These are phyloP conservation scores for Helichrysum umbraculigerum DNA, from an alignment of 129 eudicot genomes.

Conservation along the genomic window DNA sequence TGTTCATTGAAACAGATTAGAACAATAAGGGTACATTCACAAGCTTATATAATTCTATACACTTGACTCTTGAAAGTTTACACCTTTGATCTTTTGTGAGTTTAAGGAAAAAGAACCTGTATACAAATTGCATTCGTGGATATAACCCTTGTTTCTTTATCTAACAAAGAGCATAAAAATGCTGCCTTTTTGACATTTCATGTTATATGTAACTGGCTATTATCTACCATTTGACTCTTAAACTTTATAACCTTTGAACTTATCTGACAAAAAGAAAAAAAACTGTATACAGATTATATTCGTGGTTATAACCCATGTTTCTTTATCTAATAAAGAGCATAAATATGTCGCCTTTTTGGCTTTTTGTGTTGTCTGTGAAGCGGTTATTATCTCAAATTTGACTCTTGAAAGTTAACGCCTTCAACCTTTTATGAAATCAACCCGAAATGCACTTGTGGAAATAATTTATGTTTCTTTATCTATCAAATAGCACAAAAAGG, in stretches of 20 bases:
- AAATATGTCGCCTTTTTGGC: constrained; percentile 4
- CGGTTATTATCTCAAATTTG: neutral
- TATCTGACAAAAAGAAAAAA: constrained; percentile 3
- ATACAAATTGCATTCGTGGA: neutral
- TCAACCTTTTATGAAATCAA: constrained; percentile 7
- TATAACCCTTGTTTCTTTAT: constrained; percentile 7
- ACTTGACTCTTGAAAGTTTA: neutral
- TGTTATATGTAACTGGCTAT: constrained; percentile 10
- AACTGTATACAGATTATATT: neutral
- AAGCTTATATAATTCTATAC: neutral
- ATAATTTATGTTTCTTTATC: constrained; percentile 8
- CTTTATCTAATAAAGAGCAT: constrained; percentile 12
- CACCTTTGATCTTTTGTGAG: constrained; percentile 9
- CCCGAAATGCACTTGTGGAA: neutral
- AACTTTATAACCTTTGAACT: neutral
- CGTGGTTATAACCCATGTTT: constrained; percentile 1
- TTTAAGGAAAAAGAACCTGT: neutral
- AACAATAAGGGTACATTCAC: constrained; percentile 47
- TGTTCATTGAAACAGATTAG: constrained; percentile 52
- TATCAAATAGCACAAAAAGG: neutral
- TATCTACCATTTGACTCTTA: neutral
- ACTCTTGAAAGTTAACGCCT: neutral
- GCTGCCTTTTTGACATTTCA: neutral
- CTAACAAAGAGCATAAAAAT: constrained; percentile 7
- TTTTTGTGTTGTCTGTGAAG: constrained; percentile 7